Conservation (phyloP, 176 grass and related monocot genomes). For the Poa pratensis region DNA sequence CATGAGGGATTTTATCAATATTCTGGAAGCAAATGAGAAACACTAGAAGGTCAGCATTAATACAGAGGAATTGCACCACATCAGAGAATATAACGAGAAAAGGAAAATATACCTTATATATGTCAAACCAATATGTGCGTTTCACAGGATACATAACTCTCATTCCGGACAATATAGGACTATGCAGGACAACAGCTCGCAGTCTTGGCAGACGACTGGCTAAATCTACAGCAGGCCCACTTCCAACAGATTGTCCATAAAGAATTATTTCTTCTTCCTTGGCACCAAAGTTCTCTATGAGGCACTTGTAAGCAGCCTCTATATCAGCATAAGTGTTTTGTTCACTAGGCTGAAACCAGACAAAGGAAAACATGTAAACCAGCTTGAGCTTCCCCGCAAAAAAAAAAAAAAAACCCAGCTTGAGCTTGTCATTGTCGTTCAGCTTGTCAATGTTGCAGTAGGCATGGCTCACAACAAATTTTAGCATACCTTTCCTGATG, state of each 20-base stretch:
- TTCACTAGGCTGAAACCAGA: slow-evolving; percentile 73
- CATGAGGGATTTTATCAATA: slow-evolving; percentile 55
- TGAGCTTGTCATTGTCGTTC: too few relatives aligned
- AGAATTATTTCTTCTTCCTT: slow-evolving; percentile 89
- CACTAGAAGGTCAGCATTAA: too few relatives aligned
- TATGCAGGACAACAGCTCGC: slow-evolving; percentile 83
- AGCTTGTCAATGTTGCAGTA: too few relatives aligned
- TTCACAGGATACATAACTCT: slow-evolving; percentile 98
- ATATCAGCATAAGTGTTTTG: slow-evolving; percentile 92
- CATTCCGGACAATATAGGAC: slow-evolving; percentile 89
- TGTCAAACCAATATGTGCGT: slow-evolving; percentile 94
- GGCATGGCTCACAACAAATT: background rate
- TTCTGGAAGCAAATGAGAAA: slow-evolving; percentile 31
- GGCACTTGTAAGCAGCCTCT: slow-evolving; percentile 87
- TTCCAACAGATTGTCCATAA: slow-evolving; percentile 17
- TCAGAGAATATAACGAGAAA: too few relatives aligned
- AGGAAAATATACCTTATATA: slow-evolving; percentile 74
- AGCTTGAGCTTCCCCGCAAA: background rate
- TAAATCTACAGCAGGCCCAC: slow-evolving; percentile 88
- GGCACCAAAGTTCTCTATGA: slow-evolving; percentile 72
- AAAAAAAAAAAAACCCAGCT: too few relatives aligned
- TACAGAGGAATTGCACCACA: too few relatives aligned
- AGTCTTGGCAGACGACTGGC: slow-evolving; percentile 68
- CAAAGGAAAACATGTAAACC: background rate
- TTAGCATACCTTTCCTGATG: slow-evolving; percentile 82